These are phyloP conservation scores for Corylus avellana DNA, from an alignment of 306 rosid genomes.

Conservation along the genomic window DNA sequence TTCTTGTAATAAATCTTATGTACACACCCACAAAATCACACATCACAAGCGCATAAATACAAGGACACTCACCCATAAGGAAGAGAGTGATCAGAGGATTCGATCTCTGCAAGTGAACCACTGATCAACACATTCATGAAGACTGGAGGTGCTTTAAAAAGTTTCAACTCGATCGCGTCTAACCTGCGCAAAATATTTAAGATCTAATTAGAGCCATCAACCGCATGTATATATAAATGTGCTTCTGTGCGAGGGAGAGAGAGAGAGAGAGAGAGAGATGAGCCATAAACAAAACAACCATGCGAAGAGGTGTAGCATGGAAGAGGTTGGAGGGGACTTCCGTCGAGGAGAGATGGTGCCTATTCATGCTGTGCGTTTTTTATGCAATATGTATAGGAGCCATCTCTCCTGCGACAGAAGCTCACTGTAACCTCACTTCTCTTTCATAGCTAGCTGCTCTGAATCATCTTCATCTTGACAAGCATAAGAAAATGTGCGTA, in stretches of 20 bases:
- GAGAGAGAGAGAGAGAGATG: too few relatives aligned
- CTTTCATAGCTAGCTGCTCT: not conserved
- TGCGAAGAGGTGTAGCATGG: too few relatives aligned
- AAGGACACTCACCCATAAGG: not conserved
- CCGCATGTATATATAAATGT: too few relatives aligned
- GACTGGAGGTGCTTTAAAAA: not conserved
- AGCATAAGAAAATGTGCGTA: too few relatives aligned
- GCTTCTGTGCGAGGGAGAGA: too few relatives aligned
- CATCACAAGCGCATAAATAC: not conserved
- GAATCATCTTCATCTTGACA: too few relatives aligned
- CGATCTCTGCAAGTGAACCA: not conserved
- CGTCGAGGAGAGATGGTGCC: not conserved
- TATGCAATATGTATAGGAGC: not conserved
- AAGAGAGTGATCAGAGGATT: not conserved
- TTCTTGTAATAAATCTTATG: not conserved
- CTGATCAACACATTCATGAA: not conserved
- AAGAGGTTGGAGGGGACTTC: not conserved
- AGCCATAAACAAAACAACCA: too few relatives aligned
- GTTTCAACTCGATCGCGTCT: too few relatives aligned
- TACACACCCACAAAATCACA: not conserved
- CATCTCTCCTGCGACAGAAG: constrained; percentile 43
- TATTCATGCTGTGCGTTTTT: not conserved
- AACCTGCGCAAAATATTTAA: too few relatives aligned
- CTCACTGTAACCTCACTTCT: constrained; percentile 10
- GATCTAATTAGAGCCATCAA: too few relatives aligned